phyloP scores from a whole-genome alignment of 148 eudicot genomes.

The Polygonum aviculare region DNA sequence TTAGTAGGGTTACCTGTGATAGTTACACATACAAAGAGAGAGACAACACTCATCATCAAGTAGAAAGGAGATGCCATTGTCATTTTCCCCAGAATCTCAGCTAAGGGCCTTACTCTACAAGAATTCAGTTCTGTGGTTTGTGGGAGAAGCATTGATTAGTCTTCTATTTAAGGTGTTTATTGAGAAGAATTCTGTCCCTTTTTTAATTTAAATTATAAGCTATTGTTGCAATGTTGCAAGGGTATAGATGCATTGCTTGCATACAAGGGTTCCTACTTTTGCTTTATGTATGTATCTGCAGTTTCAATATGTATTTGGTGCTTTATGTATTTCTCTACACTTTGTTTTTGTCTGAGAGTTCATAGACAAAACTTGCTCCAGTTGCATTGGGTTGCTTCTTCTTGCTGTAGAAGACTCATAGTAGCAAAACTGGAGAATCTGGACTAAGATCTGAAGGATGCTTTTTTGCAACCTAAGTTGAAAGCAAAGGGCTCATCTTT shows the following conservation, averaged over 20 bases:
- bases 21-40: background rate
- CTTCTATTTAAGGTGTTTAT: background rate
- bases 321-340: background rate
- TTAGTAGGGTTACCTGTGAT: slow-evolving; percentile 3
- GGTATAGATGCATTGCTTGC: slow-evolving; percentile 63
- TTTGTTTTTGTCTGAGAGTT: background rate
- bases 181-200: background rate
- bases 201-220: background rate
- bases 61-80: background rate
- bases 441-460: background rate
- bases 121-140: background rate
- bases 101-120: background rate
- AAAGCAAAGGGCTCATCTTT: background rate
- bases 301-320: background rate
- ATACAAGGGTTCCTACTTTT: slow-evolving; percentile 9
- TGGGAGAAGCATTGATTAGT: background rate
- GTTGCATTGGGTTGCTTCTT: slow-evolving; percentile 5
- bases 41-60: background rate
- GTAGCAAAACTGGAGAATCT: background rate
- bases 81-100: background rate
- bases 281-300: background rate
- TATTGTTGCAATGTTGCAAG: slow-evolving; percentile 12
- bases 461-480: background rate
- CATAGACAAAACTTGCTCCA: background rate
- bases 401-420: background rate